Evolutionary conservation across 768 basidiomycete species (phyloP).

Genomic region (Lactarius evosmus): DNA sequence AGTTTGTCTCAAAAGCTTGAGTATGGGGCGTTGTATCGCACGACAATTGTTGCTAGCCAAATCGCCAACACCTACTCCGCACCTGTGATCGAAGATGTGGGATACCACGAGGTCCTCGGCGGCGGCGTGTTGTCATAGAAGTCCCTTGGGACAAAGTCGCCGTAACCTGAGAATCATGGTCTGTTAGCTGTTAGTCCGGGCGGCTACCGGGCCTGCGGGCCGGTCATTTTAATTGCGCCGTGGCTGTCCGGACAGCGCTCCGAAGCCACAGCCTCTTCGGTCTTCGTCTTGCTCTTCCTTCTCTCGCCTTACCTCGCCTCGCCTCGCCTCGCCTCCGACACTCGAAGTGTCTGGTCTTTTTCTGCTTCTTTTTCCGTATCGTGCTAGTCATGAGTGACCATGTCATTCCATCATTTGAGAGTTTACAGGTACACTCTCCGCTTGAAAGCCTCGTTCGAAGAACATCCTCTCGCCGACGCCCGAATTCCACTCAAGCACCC

Average conservation of each 20-base stretch:
- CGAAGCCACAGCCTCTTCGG: neutral
- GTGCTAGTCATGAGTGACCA: constrained; percentile 16
- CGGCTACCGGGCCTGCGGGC: too few species aligned
- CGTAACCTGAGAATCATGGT: too few species aligned
- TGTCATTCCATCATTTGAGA: constrained; percentile 2
- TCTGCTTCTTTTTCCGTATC: neutral
- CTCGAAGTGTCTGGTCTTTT: neutral
- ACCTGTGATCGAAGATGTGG: neutral
- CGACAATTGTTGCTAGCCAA: neutral
- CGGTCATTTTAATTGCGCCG: too few species aligned
- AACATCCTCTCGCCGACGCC: constrained; percentile 46
- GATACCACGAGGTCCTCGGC: neutral
- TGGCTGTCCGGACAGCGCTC: neutral
- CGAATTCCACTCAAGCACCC: constrained; percentile 22
- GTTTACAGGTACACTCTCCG: constrained; percentile 48
- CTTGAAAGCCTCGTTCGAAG: constrained; percentile 54
- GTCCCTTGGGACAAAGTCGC: too few species aligned
- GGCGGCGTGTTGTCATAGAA: too few species aligned
- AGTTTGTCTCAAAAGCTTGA: neutral
- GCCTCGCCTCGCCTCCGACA: neutral
- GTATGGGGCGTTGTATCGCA: neutral
- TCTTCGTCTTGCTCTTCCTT: neutral
- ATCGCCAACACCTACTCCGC: neutral
- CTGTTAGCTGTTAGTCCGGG: too few species aligned
- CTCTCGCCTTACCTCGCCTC: neutral